phyloP scores from a whole-genome alignment of 352 stramenopile genomes.

The Pythium utonaiense region DNA sequence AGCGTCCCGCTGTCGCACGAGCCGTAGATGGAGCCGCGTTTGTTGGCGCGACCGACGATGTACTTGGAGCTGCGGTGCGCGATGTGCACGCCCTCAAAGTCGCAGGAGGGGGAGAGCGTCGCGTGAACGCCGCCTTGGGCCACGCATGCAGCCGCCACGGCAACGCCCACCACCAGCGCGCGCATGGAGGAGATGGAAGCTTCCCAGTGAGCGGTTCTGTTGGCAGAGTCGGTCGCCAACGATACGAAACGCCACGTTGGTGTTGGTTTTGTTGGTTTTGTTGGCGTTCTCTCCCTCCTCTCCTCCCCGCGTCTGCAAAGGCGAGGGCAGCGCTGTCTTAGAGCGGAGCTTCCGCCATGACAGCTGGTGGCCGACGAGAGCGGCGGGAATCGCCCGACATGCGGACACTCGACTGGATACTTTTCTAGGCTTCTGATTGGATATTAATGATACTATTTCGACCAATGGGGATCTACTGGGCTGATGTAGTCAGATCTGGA shows the following conservation, averaged over 20 bases:
- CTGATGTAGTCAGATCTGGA: not conserved
- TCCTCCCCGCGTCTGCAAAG: not conserved
- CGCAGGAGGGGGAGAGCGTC: conserved; percentile 21
- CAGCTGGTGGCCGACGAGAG: conserved; percentile 1
- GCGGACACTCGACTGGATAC: conserved; percentile 6
- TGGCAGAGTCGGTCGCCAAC: not conserved
- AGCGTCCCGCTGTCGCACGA: conserved; percentile 38
- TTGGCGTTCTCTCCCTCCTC: not conserved
- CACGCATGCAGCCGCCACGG: not conserved
- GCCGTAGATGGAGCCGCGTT: conserved; percentile 48
- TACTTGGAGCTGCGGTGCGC: conserved; percentile 48
- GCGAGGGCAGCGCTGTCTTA: not conserved
- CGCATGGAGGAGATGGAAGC: not conserved
- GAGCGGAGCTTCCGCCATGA: not conserved
- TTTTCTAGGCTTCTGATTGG: conserved; percentile 9
- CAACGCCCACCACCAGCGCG: conserved; percentile 8
- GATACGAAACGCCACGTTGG: conserved; percentile 7
- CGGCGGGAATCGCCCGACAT: not conserved
- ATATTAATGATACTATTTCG: too few relatives aligned
- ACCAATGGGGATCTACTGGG: conserved; percentile 7
- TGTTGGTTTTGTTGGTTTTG: conserved; percentile 1
- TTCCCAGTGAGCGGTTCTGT: not conserved
- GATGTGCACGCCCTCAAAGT: conserved; percentile 42
- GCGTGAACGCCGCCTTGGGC: too few relatives aligned
- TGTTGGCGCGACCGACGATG: conserved; percentile 41